Base-by-base conservation (phyloP, 2,329 filamentous ascomycete genomes). In the Trichoderma asperellum region DNA sequence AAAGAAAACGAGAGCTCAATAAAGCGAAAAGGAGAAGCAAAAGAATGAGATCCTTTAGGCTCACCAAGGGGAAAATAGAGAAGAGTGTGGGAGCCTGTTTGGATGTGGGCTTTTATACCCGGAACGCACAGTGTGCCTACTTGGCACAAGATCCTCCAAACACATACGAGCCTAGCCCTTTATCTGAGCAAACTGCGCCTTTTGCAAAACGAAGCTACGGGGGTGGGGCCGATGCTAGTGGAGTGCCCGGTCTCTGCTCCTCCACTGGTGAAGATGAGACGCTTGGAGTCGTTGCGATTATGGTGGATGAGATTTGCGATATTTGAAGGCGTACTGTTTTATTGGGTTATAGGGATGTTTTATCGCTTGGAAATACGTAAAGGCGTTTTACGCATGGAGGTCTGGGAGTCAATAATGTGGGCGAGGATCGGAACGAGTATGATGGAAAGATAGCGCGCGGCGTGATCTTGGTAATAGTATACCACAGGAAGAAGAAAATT, bases 81-180 rank as follows among this genome's bases (percentile, higher is more conserved):
- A 47, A 37, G 66, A 60, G 43, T 60, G 61, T 66, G 63, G 53
- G 49, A 71, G 37, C 52, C 61, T 55, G 65, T 52, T n/a, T 32
- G 62, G n/a, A 70, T 70, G 73, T 69, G 47, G 63, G 64, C 68
- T 75, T 75, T 73, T 69, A 69, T 69, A 69, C 34, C 27, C 49
- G 67, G 18, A 43, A 60, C 24, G 34, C 57, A 68, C 57, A 60
- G 57, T 68, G 65, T 68, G 65, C 29, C 65, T 56, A 43, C 34
- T 32, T 29, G 47, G n/a, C 21, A 27, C 24, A 10, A 16, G 40
- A 52, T 14, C 29, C 52, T 57, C 29, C 21, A 49, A n/a, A 11
- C 29, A 21, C 29, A 67, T 35, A 32, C 4, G 64, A 49, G 64
- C 14, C 40, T 67, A 59, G 63, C 63, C 37, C 53, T 49, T 24